phyloP scores from a whole-genome alignment of 169 alveolate genomes.

The Eimeria brunetti region DNA sequence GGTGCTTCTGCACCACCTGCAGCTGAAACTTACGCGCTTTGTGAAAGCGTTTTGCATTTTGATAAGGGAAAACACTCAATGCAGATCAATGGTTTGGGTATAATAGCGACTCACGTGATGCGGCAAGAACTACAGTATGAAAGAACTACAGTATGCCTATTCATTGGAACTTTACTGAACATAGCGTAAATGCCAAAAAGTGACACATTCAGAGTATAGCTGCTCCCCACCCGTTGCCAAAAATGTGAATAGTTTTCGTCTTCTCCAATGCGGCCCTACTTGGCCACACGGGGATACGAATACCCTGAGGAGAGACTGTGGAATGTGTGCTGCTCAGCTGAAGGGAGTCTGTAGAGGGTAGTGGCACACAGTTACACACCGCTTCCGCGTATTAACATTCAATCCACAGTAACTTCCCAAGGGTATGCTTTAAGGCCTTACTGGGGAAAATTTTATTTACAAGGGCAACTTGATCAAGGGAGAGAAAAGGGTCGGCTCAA shows the following conservation, averaged over 20 bases:
- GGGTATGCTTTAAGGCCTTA: background rate
- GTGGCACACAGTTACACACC: background rate
- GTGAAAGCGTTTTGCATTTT: background rate
- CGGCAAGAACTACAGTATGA: background rate
- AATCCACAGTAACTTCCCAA: background rate
- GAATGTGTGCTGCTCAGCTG: background rate
- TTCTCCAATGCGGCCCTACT: background rate
- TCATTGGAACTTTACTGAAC: background rate
- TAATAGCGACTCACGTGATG: background rate
- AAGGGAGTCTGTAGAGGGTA: background rate
- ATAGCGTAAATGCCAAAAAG: background rate
- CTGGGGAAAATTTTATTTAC: background rate
- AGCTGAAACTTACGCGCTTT: background rate
- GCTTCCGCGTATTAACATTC: background rate
- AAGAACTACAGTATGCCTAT: no score
- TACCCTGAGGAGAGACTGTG: background rate
- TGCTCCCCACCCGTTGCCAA: background rate
- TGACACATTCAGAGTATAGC: background rate
- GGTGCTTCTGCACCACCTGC: no score
- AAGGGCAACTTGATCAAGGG: background rate
- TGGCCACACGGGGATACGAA: background rate
- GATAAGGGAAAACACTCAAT: background rate
- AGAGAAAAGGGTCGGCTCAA: background rate
- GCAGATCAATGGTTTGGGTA: no score
- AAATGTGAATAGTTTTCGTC: background rate